Evolutionary conservation across 192 early-diverging fungal species (phyloP).

Genomic region (Podila epigama): DNA sequence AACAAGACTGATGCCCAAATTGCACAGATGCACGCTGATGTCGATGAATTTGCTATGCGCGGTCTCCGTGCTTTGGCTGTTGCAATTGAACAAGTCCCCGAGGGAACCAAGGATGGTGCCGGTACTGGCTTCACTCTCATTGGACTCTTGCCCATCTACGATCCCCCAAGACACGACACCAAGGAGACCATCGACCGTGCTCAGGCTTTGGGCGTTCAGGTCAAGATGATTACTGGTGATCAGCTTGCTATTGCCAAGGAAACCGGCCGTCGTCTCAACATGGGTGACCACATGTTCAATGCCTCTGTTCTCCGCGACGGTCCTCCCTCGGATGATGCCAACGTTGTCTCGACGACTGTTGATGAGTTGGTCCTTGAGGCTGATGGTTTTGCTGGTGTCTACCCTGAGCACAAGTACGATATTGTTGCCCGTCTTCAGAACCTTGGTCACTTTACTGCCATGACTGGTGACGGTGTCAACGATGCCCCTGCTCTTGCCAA

Average conservation of each 20-base stretch:
- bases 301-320: constrained; percentile 64
- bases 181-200: constrained; percentile 82
- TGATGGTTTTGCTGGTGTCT: constrained; percentile 68
- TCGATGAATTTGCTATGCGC: constrained; percentile 53
- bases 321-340: constrained; percentile 60
- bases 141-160: constrained; percentile 78
- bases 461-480: constrained; percentile 94
- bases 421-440: constrained; percentile 93
- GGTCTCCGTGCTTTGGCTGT: constrained; percentile 75
- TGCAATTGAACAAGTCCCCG: constrained; percentile 72
- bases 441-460: constrained; percentile 75
- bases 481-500: constrained; percentile 81
- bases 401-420: constrained; percentile 97
- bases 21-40: constrained; percentile 64
- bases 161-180: constrained; percentile 81
- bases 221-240: constrained; percentile 97
- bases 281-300: constrained; percentile 79
- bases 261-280: constrained; percentile 68
- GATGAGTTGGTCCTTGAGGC: constrained; percentile 50
- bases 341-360: constrained; percentile 35
- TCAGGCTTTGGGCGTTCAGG: constrained; percentile 76
- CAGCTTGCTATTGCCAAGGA: constrained; percentile 66
- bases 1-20: constrained; percentile 70
- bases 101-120: constrained; percentile 62
- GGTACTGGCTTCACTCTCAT: constrained; percentile 74